These are phyloP conservation scores for Camelina laxa DNA, from an alignment of 345 rosid genomes.

Conservation along the genomic window DNA sequence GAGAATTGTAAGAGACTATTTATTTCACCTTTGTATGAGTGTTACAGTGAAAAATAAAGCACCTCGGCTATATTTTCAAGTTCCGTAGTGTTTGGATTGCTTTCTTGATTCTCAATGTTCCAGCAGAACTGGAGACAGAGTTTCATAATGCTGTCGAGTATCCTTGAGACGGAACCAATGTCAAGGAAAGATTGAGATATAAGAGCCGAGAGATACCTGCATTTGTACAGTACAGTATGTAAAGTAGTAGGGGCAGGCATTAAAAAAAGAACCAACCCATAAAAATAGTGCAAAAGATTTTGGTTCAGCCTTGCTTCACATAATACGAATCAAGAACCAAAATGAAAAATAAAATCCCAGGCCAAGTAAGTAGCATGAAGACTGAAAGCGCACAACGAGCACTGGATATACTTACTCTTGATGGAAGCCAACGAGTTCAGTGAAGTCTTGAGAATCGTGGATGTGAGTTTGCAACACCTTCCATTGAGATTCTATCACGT, in stretches of 20 bases:
- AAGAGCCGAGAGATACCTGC: constrained; percentile 95
- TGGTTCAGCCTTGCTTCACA: not conserved
- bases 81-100: constrained; percentile 71
- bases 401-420: constrained; percentile 73
- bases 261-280: not conserved
- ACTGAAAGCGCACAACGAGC: not conserved
- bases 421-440: constrained; percentile 93
- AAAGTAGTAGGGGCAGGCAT: constrained; percentile 12
- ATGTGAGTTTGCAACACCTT: constrained; percentile 85
- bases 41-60: constrained; percentile 18
- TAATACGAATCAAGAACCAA: not conserved
- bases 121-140: constrained; percentile 98
- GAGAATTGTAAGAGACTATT: not conserved
- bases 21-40: not conserved
- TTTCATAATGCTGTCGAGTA: constrained; percentile 93
- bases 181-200: constrained; percentile 96
- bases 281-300: not conserved
- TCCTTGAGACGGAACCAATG: constrained; percentile 94
- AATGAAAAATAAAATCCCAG: not conserved
- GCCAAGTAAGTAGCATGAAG: constrained; percentile 19
- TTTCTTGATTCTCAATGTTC: constrained; percentile 93
- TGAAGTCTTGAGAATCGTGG: constrained; percentile 88
- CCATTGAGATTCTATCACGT: constrained; percentile 99
- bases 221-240: constrained; percentile 8
- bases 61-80: constrained; percentile 90